Base-by-base conservation (phyloP, 2,329 filamentous ascomycete genomes). In the Leptodontidium sp. region DNA sequence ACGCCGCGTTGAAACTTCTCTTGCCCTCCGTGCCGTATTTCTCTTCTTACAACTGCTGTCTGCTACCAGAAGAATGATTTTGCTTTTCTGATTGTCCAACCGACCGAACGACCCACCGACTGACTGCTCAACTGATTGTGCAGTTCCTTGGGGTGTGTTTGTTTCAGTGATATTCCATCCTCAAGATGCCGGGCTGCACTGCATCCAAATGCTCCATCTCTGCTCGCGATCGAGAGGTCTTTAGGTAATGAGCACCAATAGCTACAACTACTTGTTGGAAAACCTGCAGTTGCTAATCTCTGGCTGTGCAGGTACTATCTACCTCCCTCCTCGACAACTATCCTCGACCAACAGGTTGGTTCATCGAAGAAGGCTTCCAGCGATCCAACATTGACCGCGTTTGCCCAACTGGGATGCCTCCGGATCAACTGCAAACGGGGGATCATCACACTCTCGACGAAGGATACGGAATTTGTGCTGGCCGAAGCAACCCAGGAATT, bases 321-420 rank as follows among this genome's bases (percentile, higher is more conserved):
- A 14, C 72, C 73, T 12, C 9, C 43, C 2, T 29, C 57, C 49
- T 29, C 24, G 43, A 45, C 61, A 24, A 21, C 29, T 50, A 24
- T 29, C 59, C 50, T 35, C 52, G 45, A 49, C 53, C 55, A 40
- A 26, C 70, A 72, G 6, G 2, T 26, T 61, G n/a, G 49, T 45
- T 7, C 65, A 45, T 8, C 57, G 11, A 65, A 65, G 40, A 67
- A 55, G 66, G 63, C 75, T 21, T 72, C 75, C 1, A 67, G 57
- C 59, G 84, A 82, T 75, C 81, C 82, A 2, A 80, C 79, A 58
- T 78, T 86, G 26, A 80, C 80, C 2, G 80, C 81, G 1, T 81
- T 83, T 70, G 79, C 85, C 1, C 85, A 87, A 74, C 80, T 88
- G 17, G 83, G 82, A 14, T 81, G 84, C 0, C 77, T 87, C 15